These are phyloP conservation scores for Neurospora sublineolata DNA, from an alignment of 495 filamentous ascomycete genomes.

Conservation along the genomic window DNA sequence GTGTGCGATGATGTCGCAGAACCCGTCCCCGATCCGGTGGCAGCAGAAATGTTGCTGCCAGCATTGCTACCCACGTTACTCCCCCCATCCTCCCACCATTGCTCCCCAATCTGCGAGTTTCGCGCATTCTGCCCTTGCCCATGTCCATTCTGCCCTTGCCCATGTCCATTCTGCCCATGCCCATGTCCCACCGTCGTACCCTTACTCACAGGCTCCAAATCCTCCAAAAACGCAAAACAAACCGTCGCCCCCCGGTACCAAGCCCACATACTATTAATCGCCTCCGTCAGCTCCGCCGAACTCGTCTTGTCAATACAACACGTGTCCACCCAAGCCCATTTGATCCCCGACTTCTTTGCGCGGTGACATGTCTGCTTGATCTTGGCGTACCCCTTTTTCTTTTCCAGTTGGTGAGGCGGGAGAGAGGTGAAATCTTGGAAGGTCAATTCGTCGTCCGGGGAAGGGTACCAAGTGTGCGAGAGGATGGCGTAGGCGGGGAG, in stretches of 20 bases:
- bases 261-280: slow-evolving; percentile 39
- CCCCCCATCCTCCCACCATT: not conserved
- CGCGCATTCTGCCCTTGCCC: not conserved
- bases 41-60: not conserved
- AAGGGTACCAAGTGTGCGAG: slow-evolving; percentile 23
- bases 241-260: slow-evolving; percentile 24
- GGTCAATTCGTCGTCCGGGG: slow-evolving; percentile 20
- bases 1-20: not conserved
- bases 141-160: not conserved
- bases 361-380: slow-evolving; percentile 24
- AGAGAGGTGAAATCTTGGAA: slow-evolving; percentile 19
- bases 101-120: not conserved
- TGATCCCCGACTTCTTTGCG: slow-evolving; percentile 11
- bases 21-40: not conserved
- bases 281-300: slow-evolving; percentile 28
- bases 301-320: slow-evolving; percentile 39
- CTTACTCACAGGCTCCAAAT: slow-evolving; percentile 5
- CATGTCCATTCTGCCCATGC: not conserved
- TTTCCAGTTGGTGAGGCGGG: not conserved
- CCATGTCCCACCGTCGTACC: not conserved
- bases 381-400: slow-evolving; percentile 1
- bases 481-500: slow-evolving; percentile 28
- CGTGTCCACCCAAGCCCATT: slow-evolving; percentile 36
- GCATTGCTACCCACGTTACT: not conserved
- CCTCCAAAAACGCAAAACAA: slow-evolving; percentile 26